Conservation (phyloP, 805 yeast genomes). For the Peterozyma xylosa region DNA sequence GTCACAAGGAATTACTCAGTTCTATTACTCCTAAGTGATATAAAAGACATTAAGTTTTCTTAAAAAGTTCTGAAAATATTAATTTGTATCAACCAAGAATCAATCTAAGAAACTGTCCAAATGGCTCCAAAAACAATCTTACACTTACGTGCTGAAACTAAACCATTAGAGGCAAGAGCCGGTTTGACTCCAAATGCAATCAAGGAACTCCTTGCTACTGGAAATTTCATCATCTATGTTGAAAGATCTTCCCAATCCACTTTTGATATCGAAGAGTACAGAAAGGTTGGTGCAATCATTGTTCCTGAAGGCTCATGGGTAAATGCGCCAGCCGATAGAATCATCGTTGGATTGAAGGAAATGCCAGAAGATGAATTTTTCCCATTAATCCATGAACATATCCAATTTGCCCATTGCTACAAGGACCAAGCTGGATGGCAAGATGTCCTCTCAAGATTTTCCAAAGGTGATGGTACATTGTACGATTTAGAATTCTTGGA, state of each 20-base stretch:
- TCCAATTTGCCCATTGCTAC: conserved; percentile 98
- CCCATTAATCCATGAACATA: conserved; percentile 93
- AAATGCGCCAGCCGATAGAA: conserved; percentile 81
- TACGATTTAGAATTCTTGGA: conserved; percentile 94
- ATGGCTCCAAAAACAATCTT: conserved; percentile 40
- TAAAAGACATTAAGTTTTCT: no score
- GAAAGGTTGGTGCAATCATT: conserved; percentile 71
- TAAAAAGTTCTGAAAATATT: no score
- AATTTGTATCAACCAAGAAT: no score
- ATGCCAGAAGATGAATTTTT: conserved; percentile 83
- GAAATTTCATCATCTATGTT: conserved; percentile 73
- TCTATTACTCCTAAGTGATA: no score
- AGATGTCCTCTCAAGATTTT: conserved; percentile 82
- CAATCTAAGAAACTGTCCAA: neutral
- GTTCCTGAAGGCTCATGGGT: conserved; percentile 96
- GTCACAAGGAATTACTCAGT: no score
- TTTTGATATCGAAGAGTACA: conserved; percentile 71
- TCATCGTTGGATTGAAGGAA: conserved; percentile 91
- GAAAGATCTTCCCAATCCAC: conserved; percentile 84
- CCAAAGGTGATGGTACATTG: conserved; percentile 82
- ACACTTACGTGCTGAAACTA: conserved; percentile 94
- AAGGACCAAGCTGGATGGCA: conserved; percentile 98
- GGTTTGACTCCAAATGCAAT: conserved; percentile 92
- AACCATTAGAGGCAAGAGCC: conserved; percentile 96
- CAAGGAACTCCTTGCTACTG: conserved; percentile 75